Percentiles rank a stretch among this genome's conserved stretches.
These are phyloP conservation scores for Colletotrichum sublineola DNA, from an alignment of 2,329 filamentous ascomycete species.

Conservation along the genomic window DNA sequence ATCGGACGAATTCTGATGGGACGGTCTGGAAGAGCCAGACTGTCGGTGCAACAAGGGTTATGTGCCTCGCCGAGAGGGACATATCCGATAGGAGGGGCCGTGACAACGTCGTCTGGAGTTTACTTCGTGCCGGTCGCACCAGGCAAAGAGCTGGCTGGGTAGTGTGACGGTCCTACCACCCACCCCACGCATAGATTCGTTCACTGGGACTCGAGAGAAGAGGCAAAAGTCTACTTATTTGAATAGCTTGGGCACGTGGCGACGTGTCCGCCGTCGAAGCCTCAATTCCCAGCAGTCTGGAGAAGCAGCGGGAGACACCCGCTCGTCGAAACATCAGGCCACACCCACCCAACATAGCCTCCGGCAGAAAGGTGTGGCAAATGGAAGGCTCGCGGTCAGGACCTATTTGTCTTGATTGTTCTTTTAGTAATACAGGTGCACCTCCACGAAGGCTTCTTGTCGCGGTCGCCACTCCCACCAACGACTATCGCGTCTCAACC, in stretches of 20 bases:
- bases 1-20: constrained; percentile 15
- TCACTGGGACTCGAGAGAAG: neutral
- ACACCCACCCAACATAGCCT: constrained; percentile 16
- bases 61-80: constrained; percentile 31
- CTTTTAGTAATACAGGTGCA: constrained; percentile 23
- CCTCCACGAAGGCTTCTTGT: constrained; percentile 20
- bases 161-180: neutral
- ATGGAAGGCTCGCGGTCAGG: constrained; percentile 3
- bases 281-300: constrained; percentile 28
- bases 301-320: constrained; percentile 21
- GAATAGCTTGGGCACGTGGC: constrained; percentile 26
- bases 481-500: constrained; percentile 4
- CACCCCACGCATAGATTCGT: neutral
- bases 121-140: constrained; percentile 17
- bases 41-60: constrained; percentile 20
- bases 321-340: constrained; percentile 31
- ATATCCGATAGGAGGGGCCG: constrained; percentile 11
- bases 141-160: neutral
- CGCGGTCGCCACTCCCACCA: constrained; percentile 25
- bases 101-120: constrained; percentile 27
- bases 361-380: constrained; percentile 14
- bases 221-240: constrained; percentile 11
- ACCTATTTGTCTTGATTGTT: constrained; percentile 22
- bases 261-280: constrained; percentile 13
- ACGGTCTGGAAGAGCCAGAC: constrained; percentile 18